Conservation (phyloP, 2,329 filamentous ascomycete species). For the Fusarium guadeloupense region DNA sequence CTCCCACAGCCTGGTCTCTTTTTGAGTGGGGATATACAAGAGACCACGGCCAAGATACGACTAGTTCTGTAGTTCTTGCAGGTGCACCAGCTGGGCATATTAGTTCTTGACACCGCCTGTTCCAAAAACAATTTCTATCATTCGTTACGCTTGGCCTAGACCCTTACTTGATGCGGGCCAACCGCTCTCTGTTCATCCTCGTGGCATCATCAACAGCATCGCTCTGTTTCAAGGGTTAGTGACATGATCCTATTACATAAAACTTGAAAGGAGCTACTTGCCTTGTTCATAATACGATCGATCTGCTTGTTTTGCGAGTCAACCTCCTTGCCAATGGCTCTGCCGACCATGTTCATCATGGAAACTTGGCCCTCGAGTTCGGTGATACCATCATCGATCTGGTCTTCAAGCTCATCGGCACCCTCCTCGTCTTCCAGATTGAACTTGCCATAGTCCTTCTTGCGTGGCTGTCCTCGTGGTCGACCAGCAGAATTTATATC, state of each 20-base stretch:
- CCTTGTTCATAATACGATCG: constrained; percentile 81
- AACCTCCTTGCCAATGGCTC: constrained; percentile 78
- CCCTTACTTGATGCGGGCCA: constrained; percentile 67
- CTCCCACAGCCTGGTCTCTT: background rate
- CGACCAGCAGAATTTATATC: constrained; percentile 48
- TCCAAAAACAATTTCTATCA: constrained; percentile 12
- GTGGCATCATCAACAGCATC: constrained; percentile 85
- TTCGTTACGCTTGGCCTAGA: background rate
- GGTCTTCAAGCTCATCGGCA: constrained; percentile 56
- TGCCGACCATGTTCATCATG: constrained; percentile 76
- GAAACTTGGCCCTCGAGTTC: constrained; percentile 76
- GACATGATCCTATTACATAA: background rate
- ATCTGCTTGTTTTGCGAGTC: constrained; percentile 80
- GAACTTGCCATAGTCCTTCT: constrained; percentile 68
- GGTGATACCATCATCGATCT: constrained; percentile 67
- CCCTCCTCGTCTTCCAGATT: constrained; percentile 78
- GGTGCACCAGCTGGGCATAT: constrained; percentile 6
- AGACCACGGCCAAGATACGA: constrained; percentile 3
- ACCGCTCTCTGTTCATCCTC: constrained; percentile 76
- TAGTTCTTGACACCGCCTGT: constrained; percentile 1
- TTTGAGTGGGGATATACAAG: background rate
- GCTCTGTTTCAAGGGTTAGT: constrained; percentile 64
- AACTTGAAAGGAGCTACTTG: constrained; percentile 48
- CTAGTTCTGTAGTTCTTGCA: background rate
- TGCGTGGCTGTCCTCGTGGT: constrained; percentile 46